These are phyloP conservation scores for Yamadazyma sp. DNA, from an alignment of 1,139 yeast species.

Conservation along the genomic window DNA sequence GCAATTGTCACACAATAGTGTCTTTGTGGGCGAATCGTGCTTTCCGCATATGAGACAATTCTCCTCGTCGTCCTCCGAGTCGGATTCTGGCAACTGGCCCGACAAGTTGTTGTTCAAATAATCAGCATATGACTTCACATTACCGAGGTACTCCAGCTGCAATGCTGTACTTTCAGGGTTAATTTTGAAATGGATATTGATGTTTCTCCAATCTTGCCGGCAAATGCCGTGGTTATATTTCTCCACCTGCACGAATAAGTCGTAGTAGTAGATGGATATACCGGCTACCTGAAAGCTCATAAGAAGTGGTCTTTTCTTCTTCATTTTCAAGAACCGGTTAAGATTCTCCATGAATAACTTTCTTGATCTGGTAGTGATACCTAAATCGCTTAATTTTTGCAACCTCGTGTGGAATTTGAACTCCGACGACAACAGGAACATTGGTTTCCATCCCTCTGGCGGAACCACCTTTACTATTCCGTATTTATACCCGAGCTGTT, in stretches of 20 bases:
- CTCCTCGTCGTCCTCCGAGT: constrained; percentile 35
- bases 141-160: constrained; percentile 30
- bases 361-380: constrained; percentile 60
- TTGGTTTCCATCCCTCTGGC: constrained; percentile 56
- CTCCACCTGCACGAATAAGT: constrained; percentile 50
- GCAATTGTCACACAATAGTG: constrained; percentile 73
- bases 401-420: constrained; percentile 66
- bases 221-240: constrained; percentile 25
- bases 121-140: constrained; percentile 45
- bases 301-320: constrained; percentile 28
- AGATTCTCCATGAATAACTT: constrained; percentile 60
- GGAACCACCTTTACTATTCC: constrained; percentile 71
- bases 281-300: constrained; percentile 23
- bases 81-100: constrained; percentile 24
- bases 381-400: constrained; percentile 64
- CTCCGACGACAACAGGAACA: constrained; percentile 50
- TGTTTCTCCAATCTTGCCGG: constrained; percentile 30
- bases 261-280: constrained; percentile 46
- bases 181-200: constrained; percentile 30
- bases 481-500: constrained; percentile 53
- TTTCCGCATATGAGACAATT: constrained; percentile 56
- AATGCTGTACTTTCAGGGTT: constrained; percentile 20
- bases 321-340: constrained; percentile 55
- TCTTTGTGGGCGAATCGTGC: constrained; percentile 48
- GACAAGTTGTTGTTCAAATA: constrained; percentile 30